Conservation (phyloP, 116 monocot genomes). For the Trichopus zeylanicus region DNA sequence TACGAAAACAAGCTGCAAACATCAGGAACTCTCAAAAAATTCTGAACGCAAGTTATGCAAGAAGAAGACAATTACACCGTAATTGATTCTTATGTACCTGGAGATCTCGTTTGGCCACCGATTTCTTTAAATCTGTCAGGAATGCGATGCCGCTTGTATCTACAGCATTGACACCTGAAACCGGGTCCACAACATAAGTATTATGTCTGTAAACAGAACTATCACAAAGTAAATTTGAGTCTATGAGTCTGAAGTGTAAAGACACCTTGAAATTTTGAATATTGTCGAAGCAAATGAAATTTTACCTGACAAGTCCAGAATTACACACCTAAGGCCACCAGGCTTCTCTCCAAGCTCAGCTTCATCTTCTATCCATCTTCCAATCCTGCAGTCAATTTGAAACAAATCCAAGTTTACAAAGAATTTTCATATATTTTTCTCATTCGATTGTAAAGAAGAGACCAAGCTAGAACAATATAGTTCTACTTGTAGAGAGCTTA, state of each 20-base stretch:
- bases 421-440: too few species aligned
- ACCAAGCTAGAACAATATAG: too few species aligned
- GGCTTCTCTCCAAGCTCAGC: slow-evolving; percentile 17
- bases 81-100: slow-evolving; percentile 40
- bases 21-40: neutral
- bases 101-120: slow-evolving; percentile 41
- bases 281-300: too few species aligned
- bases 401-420: neutral
- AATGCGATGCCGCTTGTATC: slow-evolving; percentile 86
- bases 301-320: slow-evolving; percentile 65
- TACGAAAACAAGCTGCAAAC: slow-evolving; percentile 52
- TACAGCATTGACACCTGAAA: slow-evolving; percentile 57
- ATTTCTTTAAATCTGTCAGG: slow-evolving; percentile 59
- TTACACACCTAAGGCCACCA: slow-evolving; percentile 23
- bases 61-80: too few species aligned
- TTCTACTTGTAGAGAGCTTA: too few species aligned
- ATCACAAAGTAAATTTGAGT: too few species aligned
- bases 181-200: too few species aligned
- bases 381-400: slow-evolving; percentile 27
- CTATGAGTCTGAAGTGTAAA: neutral
- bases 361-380: slow-evolving; percentile 72
- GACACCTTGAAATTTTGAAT: too few species aligned
- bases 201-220: too few species aligned
- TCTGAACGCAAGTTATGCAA: too few species aligned
- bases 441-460: too few species aligned